phyloP scores from a whole-genome alignment of 2,329 filamentous ascomycete genomes.

The Nemania sp. region DNA sequence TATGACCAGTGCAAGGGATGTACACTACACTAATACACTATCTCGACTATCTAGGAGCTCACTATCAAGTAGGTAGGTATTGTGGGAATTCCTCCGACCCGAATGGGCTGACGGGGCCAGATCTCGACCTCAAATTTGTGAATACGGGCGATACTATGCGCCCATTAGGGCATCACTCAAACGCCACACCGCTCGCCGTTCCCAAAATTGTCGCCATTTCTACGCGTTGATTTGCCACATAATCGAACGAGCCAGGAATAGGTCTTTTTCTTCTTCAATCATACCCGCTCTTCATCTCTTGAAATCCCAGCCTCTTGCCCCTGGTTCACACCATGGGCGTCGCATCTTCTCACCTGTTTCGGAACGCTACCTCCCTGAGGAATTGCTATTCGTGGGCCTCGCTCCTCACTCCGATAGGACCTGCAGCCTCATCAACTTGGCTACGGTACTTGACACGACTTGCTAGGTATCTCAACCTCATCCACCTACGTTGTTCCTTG shows the following conservation, averaged over 20 bases:
- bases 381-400: constrained; percentile 6
- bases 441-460: no score
- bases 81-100: constrained; percentile 8
- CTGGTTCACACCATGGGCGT: constrained; percentile 1
- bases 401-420: neutral
- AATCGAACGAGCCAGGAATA: neutral
- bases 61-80: no score
- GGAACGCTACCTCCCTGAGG: constrained; percentile 7
- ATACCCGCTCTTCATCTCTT: no score
- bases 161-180: constrained; percentile 11
- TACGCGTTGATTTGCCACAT: constrained; percentile 11
- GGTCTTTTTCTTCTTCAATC: neutral
- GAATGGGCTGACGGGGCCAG: constrained; percentile 4
- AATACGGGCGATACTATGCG: constrained; percentile 17
- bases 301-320: neutral
- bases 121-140: constrained; percentile 20
- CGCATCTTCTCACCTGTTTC: constrained; percentile 13
- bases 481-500: neutral
- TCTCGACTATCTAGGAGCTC: no score
- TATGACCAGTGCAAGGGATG: no score
- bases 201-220: constrained; percentile 17
- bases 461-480: neutral
- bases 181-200: constrained; percentile 13
- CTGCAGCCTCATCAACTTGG: constrained; percentile 7
- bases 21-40: no score